phyloP scores from a whole-genome alignment of 768 basidiomycete genomes.

The Lactarius indigo region DNA sequence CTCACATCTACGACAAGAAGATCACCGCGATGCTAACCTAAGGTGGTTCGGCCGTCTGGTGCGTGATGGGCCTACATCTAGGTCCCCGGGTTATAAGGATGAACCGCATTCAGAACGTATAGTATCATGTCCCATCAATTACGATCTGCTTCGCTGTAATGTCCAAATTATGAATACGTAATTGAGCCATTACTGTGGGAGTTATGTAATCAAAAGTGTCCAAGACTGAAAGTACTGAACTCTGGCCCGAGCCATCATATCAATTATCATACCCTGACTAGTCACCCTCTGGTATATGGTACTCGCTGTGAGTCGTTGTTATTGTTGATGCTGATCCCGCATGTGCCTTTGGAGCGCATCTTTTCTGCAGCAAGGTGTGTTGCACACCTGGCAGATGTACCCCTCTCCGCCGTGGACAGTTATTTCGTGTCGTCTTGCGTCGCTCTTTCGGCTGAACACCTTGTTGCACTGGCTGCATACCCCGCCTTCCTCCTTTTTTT shows the following conservation, averaged over 20 bases:
- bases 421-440: conserved; percentile 12
- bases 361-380: neutral
- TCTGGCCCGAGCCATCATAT: neutral
- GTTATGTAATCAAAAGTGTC: neutral
- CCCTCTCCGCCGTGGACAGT: neutral
- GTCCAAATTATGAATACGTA: neutral
- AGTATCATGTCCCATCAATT: no score
- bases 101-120: neutral
- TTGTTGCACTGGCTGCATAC: conserved; percentile 2
- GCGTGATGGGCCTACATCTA: neutral
- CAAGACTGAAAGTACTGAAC: neutral
- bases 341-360: conserved; percentile 16
- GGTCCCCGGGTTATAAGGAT: neutral
- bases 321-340: neutral
- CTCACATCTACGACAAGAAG: neutral
- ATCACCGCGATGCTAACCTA: no score
- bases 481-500: conserved; percentile 14
- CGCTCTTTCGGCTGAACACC: conserved; percentile 12
- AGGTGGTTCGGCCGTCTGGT: no score
- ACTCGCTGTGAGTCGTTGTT: neutral
- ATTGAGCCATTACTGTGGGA: neutral
- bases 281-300: neutral
- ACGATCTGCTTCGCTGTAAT: no score
- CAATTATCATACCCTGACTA: neutral
- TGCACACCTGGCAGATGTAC: conserved; percentile 2